Evolutionary conservation across 805 yeast species (phyloP).

Genomic region (Metschnikowia lunata): DNA sequence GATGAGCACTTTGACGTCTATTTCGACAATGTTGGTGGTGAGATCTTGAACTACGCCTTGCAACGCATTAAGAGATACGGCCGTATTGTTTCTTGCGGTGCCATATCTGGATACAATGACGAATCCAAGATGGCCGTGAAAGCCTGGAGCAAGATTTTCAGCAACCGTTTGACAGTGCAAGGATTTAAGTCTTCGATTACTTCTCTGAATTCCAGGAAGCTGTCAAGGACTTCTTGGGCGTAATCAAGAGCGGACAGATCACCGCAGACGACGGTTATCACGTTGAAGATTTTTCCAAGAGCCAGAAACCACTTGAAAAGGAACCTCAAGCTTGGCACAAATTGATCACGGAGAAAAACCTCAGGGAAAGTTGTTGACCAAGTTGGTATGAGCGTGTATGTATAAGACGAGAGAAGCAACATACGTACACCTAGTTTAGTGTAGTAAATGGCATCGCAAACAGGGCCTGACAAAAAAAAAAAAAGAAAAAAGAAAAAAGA

Average conservation of each 20-base stretch:
- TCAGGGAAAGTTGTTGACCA: constrained; percentile 17
- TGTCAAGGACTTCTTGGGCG: constrained; percentile 28
- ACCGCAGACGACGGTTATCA: constrained; percentile 30
- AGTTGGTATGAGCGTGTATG: constrained; percentile 5
- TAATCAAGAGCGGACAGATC: constrained; percentile 40
- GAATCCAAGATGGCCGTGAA: constrained; percentile 30
- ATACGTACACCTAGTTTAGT: too few species aligned
- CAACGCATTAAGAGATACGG: constrained; percentile 37
- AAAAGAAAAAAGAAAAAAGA: too few species aligned
- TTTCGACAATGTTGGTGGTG: constrained; percentile 65
- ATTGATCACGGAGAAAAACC: constrained; percentile 18
- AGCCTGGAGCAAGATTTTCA: constrained; percentile 42
- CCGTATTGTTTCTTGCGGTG: constrained; percentile 56
- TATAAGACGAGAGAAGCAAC: too few species aligned
- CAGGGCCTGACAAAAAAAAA: too few species aligned
- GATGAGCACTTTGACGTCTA: constrained; percentile 48
- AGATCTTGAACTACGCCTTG: constrained; percentile 45
- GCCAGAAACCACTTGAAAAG: constrained; percentile 15
- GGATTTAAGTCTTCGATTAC: constrained; percentile 51
- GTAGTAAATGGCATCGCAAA: too few species aligned
- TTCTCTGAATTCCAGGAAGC: constrained; percentile 35
- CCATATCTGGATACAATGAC: constrained; percentile 56
- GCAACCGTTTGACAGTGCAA: constrained; percentile 46
- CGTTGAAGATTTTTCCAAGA: constrained; percentile 39
- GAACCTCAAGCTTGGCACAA: constrained; percentile 15